Base-by-base conservation (phyloP, 1,139 yeast genomes). In the Geotrichum carabidarum region DNA sequence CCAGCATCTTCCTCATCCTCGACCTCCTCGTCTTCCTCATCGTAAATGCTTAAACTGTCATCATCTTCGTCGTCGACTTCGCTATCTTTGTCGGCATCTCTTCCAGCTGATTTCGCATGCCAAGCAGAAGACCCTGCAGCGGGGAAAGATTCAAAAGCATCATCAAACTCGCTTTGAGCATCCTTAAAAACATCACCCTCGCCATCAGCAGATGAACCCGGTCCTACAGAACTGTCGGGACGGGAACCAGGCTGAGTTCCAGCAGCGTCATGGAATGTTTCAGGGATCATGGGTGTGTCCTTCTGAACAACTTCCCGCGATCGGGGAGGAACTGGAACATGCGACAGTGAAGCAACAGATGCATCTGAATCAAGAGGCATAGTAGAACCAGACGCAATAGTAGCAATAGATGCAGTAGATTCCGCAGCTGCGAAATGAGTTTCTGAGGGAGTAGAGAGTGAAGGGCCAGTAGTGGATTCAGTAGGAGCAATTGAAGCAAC, bases 141-240 rank as follows among this genome's bases (percentile, higher is more conserved):
- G 6, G n/a, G 14, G 11, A 44, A 32, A 1, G 47, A 31, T 27
- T 44, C 37, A n/a, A 44, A 44, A 32, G 47, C 47, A 8, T 44
- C 27, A 8, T 44, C 41, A 35, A 45, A 45, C 12, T 45, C 48
- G 14, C 42, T 32, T 22, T 31, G 36, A 22, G 43, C 43, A n/a
- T 22, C 34, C 8, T 37, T 37, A 17, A 37, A 37, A 9, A 27
- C 30, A 8, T 18, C 31, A 9, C 31, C 34, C 11, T 15, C 30
- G 5, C 15, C 40, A 17, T 8, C 40, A 8, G 15, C 17, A 37
- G 8, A n/a, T n/a, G 40, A 37, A 7, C 15, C 15, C 30, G 47
- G 7, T 5, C 8, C 3, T 14, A 30, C 18, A 3, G 12, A 35
- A 32, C 1, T 32, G 4, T 22, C 32, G 3, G 18, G 9, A 4